phyloP scores from a whole-genome alignment of 1,139 yeast species.

The Magnusiomyces paraingens region DNA sequence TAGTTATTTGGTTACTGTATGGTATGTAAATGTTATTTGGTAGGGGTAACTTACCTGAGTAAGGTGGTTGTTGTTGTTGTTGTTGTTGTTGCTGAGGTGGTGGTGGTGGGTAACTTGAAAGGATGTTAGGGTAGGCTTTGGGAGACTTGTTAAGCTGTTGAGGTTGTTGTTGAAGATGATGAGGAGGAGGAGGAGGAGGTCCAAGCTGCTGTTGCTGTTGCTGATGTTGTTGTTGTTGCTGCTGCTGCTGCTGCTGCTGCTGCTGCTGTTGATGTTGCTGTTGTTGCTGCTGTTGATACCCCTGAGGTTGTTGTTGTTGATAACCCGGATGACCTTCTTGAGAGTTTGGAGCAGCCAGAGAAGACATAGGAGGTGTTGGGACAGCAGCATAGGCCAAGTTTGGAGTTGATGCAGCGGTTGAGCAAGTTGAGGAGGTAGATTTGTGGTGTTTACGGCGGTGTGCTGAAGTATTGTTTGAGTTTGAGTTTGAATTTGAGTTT shows the following conservation, averaged over 20 bases:
- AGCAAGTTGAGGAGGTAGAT: background rate
- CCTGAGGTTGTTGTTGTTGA: background rate
- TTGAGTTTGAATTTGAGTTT: background rate
- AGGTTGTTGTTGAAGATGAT: slow-evolving; percentile 7
- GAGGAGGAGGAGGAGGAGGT: slow-evolving; percentile 19
- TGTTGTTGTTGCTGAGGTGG: background rate
- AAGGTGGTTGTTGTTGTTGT: background rate
- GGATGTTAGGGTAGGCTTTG: slow-evolving; percentile 1
- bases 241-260: slow-evolving; percentile 7
- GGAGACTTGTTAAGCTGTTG: background rate
- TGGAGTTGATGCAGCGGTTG: slow-evolving; percentile 2
- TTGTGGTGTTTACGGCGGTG: slow-evolving; percentile 5
- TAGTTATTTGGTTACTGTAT: background rate
- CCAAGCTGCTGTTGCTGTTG: slow-evolving; percentile 11
- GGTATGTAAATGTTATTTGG: too few relatives aligned
- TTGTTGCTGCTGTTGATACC: slow-evolving; percentile 7
- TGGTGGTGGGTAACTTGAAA: background rate
- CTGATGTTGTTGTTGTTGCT: background rate
- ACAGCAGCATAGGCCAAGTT: slow-evolving; percentile 2
- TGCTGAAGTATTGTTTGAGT: background rate
- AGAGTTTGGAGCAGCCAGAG: background rate
- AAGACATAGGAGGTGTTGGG: slow-evolving; percentile 4
- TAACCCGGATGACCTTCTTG: too few relatives aligned
- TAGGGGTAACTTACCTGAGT: background rate
- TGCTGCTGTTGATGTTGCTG: slow-evolving; percentile 8